phyloP scores from a whole-genome alignment of 2,329 filamentous ascomycete species.

The Talaromyces sp. region DNA sequence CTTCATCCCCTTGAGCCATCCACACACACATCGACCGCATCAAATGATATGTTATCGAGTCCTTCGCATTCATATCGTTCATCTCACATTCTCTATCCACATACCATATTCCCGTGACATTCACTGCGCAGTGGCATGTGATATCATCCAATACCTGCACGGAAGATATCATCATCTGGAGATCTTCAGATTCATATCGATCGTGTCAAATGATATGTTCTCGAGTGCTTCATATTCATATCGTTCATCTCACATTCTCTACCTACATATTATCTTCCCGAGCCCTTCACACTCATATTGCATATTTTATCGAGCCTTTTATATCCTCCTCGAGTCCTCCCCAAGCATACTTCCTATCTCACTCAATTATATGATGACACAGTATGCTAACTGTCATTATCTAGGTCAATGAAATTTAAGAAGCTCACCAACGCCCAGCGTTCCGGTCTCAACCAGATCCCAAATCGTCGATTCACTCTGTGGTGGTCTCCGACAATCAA shows the following conservation, averaged over 20 bases:
- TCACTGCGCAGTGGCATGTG: not conserved
- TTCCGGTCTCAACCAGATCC: conserved; percentile 96
- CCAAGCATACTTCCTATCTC: not conserved
- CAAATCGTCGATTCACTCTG: conserved; percentile 94
- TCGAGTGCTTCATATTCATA: not conserved
- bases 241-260: not conserved
- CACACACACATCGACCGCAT: not conserved
- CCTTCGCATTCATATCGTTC: not conserved
- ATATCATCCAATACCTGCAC: not conserved
- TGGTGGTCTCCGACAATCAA: conserved; percentile 98
- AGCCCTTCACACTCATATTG: not conserved
- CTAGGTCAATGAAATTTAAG: conserved; percentile 84
- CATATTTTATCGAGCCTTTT: not conserved
- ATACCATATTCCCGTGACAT: not conserved
- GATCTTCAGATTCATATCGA: not conserved
- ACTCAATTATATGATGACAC: not conserved
- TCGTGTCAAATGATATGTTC: not conserved
- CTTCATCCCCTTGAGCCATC: not conserved
- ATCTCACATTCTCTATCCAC: not conserved
- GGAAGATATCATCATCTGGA: not conserved
- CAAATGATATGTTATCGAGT: not conserved
- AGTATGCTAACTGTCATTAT: conserved; percentile 5
- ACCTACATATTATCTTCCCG: not conserved
- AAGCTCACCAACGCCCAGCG: conserved; percentile 97
- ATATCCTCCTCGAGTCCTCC: not conserved